Evolutionary conservation across 108 stramenopile genomes (phyloP), one percentile per base, ranked within the genome.

Genomic region (Seminavis robusta): DNA sequence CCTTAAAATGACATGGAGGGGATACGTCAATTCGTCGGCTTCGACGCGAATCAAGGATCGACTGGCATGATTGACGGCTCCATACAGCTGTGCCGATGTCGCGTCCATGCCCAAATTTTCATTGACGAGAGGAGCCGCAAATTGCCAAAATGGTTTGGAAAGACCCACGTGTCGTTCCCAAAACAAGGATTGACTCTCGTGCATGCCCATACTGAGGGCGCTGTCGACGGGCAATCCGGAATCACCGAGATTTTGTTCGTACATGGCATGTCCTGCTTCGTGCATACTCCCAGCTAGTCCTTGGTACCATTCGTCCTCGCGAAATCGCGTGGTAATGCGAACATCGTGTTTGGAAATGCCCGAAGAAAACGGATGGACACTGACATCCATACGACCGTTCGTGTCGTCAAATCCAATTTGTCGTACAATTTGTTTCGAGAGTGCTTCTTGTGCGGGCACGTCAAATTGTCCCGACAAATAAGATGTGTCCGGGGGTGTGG

Each of bases 181-280:
- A 52, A 96, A 91, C 36, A 96, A 65, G 13, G 70, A 73, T 57
- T 97, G 95, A 23, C 69, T 74, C 66, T 97, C 95, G 56, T 97
- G 95, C 13, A 81, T 77, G 19, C 94, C 95, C 94, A 97, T 94
- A 47, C 62, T 71, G 16, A 94, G 59, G 0, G 83, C 67, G 19
- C 56, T 49, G 53, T 91, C 80, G 7, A 94, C 30, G 24, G 72
- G 70, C 11, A 86, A 33, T 13, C 21, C 38, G 8, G 32, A 5
- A 4, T 44, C 37, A 20, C 52, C 37, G 6, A 90, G 51, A 50
- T 86, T 77, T 59, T 94, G 94, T 62, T 95, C 95, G 59, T 97
- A 97, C 36, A 94, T 84, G 33, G 91, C 94, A 67, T 97, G 95
- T 4, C 95, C 95, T 0, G 71, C 90, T 60, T 97, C 96, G 56